These are phyloP conservation scores for Umbelopsis vinacea DNA, from an alignment of 192 early-diverging fungal genomes.

Conservation along the genomic window DNA sequence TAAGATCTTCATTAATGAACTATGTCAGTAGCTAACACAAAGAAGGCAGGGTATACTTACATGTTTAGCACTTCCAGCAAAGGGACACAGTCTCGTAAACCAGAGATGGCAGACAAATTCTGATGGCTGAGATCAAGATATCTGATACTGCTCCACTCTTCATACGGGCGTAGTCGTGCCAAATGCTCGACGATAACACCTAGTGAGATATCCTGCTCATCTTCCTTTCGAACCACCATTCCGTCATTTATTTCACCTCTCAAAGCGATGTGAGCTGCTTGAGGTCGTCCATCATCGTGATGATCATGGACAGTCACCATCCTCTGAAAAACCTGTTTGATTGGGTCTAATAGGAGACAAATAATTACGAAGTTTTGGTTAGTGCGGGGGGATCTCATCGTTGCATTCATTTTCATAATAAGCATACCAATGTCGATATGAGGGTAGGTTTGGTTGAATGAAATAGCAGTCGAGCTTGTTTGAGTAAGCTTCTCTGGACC, in stretches of 20 bases:
- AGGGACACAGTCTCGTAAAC: slow-evolving; percentile 1
- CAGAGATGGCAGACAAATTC: not conserved
- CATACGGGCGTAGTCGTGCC: not conserved
- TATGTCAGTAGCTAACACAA: not conserved
- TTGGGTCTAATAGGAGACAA: not conserved
- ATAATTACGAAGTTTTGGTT: no score
- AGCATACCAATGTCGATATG: slow-evolving; percentile 1
- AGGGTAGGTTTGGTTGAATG: not conserved
- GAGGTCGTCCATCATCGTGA: slow-evolving; percentile 1
- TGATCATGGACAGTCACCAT: not conserved
- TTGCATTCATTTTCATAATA: not conserved
- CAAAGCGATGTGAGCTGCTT: not conserved
- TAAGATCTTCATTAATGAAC: not conserved
- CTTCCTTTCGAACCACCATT: not conserved
- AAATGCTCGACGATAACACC: not conserved
- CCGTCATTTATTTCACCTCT: not conserved
- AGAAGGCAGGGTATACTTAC: not conserved
- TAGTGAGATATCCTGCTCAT: not conserved
- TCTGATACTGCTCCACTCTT: slow-evolving; percentile 11
- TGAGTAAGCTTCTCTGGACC: not conserved
- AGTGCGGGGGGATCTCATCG: no score
- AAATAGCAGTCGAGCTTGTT: not conserved
- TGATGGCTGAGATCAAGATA: slow-evolving; percentile 28
- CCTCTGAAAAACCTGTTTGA: not conserved
- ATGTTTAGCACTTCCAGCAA: slow-evolving; percentile 22